Percentiles rank a stretch among this genome's conserved stretches.
phyloP scores from a whole-genome alignment of 768 basidiomycete genomes.

The Tricholoma hemisulphureum region DNA sequence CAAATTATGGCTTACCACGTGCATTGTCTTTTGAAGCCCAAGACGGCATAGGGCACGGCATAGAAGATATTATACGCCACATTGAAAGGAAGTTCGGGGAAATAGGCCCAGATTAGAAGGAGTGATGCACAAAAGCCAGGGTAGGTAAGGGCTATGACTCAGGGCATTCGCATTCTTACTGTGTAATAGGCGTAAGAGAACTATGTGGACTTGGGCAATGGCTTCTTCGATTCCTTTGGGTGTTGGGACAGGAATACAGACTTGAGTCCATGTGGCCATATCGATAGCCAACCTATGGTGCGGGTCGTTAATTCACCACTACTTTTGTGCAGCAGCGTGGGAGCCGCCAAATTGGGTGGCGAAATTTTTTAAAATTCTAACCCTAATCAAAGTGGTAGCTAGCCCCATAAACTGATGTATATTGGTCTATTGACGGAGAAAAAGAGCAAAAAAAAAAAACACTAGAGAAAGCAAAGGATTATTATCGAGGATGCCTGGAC shows the following conservation, averaged over 20 bases:
- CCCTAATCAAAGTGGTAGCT: too few relatives aligned
- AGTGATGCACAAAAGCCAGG: not conserved
- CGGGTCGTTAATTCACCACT: too few relatives aligned
- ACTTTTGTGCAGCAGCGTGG: too few relatives aligned
- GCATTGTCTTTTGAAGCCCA: slow-evolving; percentile 1
- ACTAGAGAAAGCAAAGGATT: too few relatives aligned
- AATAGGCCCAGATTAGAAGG: slow-evolving; percentile 3
- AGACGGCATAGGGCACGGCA: not conserved
- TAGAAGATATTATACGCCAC: not conserved
- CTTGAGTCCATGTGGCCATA: slow-evolving; percentile 1
- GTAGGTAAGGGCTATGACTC: not conserved
- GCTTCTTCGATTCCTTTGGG: not conserved
- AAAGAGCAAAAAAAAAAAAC: too few relatives aligned
- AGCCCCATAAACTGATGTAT: too few relatives aligned
- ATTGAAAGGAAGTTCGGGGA: slow-evolving; percentile 2
- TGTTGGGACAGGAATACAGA: not conserved
- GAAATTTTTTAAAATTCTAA: too few relatives aligned
- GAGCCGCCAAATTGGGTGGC: too few relatives aligned
- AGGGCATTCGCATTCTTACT: not conserved
- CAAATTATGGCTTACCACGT: not conserved
- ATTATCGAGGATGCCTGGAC: too few relatives aligned
- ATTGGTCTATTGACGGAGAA: too few relatives aligned
- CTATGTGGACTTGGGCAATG: not conserved
- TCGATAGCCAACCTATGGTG: too few relatives aligned
- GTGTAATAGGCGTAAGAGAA: not conserved